Evolutionary conservation across 768 basidiomycete genomes (phyloP).

Genomic region (Mycena alexandri): DNA sequence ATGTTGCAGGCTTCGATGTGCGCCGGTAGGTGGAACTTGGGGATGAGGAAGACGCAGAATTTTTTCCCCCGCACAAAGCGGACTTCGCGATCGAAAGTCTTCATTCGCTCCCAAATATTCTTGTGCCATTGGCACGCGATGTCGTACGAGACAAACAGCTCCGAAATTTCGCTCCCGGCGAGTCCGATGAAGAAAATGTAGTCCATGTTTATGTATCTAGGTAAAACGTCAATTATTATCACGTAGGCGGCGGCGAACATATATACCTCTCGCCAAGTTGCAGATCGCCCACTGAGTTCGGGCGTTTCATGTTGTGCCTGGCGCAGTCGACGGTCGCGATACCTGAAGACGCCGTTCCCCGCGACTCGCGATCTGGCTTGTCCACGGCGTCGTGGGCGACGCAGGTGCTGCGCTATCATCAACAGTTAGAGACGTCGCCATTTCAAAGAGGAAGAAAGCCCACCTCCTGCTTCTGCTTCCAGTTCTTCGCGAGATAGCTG

Average conservation of each 20-base stretch:
- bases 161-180: slow-evolving; percentile 8
- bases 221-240: too few species aligned
- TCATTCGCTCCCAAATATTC: slow-evolving; percentile 36
- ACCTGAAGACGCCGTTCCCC: slow-evolving; percentile 30
- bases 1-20: slow-evolving; percentile 44
- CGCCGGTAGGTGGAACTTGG: slow-evolving; percentile 45
- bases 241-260: not conserved
- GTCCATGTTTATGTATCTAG: too few species aligned
- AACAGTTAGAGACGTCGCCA: not conserved
- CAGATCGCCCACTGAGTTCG: slow-evolving; percentile 36
- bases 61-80: not conserved
- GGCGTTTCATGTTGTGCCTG: slow-evolving; percentile 31
- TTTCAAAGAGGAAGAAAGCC: not conserved
- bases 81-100: slow-evolving; percentile 10
- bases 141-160: slow-evolving; percentile 43
- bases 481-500: too few species aligned
- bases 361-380: not conserved
- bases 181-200: slow-evolving; percentile 43
- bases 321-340: slow-evolving; percentile 37
- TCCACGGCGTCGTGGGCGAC: too few species aligned
- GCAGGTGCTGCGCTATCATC: too few species aligned
- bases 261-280: slow-evolving; percentile 38
- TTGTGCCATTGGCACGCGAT: too few species aligned
- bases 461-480: too few species aligned
- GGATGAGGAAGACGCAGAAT: too few species aligned